phyloP scores from a whole-genome alignment of 2,329 filamentous ascomycete species.

The Mariannaea elegans region DNA sequence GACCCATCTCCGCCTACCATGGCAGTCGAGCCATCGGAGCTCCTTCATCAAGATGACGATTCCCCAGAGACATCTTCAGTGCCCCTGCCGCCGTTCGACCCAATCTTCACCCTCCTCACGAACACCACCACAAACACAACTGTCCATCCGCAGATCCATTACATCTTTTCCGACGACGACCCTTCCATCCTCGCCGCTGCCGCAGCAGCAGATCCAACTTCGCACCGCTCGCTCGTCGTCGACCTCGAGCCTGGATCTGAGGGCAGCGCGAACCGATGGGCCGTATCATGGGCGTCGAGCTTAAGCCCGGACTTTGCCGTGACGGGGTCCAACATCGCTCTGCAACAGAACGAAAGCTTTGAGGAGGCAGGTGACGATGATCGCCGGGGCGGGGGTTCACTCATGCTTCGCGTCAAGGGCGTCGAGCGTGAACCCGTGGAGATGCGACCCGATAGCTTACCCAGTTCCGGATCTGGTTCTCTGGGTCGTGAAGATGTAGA shows the following conservation, averaged over 20 bases:
- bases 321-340: constrained; percentile 54
- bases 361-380: constrained; percentile 36
- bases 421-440: constrained; percentile 49
- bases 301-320: constrained; percentile 78
- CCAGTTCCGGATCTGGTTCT: constrained; percentile 44
- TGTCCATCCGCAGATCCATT: constrained; percentile 87
- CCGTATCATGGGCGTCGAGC: constrained; percentile 74
- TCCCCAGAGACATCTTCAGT: constrained; percentile 21
- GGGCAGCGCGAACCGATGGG: constrained; percentile 53
- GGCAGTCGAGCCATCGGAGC: constrained; percentile 24
- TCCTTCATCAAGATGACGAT: constrained; percentile 22
- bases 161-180: constrained; percentile 94
- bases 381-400: constrained; percentile 39
- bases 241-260: constrained; percentile 57
- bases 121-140: constrained; percentile 78
- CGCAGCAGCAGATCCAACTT: constrained; percentile 50
- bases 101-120: constrained; percentile 86
- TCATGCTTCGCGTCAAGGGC: constrained; percentile 49
- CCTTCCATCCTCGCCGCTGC: constrained; percentile 77
- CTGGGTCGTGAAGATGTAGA: constrained; percentile 58
- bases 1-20: constrained; percentile 35
- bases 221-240: constrained; percentile 62
- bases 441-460: constrained; percentile 36
- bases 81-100: constrained; percentile 65
- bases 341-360: constrained; percentile 51